Base-by-base conservation (phyloP, 805 yeast species). In the Candida tallmaniae region DNA sequence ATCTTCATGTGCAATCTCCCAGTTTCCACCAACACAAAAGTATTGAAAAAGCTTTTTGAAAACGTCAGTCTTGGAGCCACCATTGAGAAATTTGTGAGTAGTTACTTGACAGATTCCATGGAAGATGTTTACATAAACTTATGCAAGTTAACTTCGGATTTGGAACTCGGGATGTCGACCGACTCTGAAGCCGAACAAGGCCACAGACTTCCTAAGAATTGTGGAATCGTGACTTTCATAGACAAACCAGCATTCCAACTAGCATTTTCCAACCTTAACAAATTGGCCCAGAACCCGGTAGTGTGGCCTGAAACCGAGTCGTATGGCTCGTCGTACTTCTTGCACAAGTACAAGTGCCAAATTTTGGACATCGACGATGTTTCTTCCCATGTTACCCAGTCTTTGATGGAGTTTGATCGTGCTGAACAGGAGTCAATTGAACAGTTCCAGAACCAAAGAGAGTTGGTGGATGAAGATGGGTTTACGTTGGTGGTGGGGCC, bases 401-500 rank as follows among this genome's bases (percentile, higher is more conserved):
- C 81, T 15, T 70, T 90, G 68, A 60, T 59, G 19, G 74, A 75
- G 8, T 90, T 88, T 58, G 84, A 82, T 47, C 60, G 68, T 36
- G 74, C 79, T 18, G 97, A 90, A 54, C 70, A 70, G 41, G 76
- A 72, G 39, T 76, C 79, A 2, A 65, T 66, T 19, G 79, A 76
- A 23, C 73, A 71, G 31, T 56, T 80, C 32, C 69, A 70, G 36
- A 66, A 66, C 8, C 76, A 77, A 64, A 70, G 73, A 18, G 70
- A 74, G 29, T 49, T 75, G 21, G 93, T 88, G 3, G 97, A 89
- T 56, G 96, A 83, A 44, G 97, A 89, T 56, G 97, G 97, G 2
- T 89, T 89, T 62, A 87, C 95, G 1, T 63, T 84, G 51, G 97
- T 89, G 28, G 95, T 88, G 14, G 87, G 93, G 8, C 72, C 85